Percentiles rank a stretch among this genome's conserved stretches.
Evolutionary conservation across 2,329 filamentous ascomycete genomes (phyloP).

Genomic region (Graphiopsis chlorocephala): DNA sequence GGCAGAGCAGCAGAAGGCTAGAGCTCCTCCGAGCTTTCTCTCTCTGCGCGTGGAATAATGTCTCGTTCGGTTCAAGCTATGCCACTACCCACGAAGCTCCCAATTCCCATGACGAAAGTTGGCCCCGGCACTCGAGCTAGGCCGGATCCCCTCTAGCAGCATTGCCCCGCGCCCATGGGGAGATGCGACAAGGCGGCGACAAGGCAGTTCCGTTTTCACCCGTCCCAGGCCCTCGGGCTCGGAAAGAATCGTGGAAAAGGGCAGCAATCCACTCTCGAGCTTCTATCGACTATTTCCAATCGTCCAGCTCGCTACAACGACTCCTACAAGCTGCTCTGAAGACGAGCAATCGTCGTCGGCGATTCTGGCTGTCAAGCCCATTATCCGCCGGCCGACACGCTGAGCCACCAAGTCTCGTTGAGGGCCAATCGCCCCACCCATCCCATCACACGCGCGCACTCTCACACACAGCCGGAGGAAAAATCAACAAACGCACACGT

Average conservation of each 20-base stretch:
- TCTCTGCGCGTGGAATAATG: not conserved
- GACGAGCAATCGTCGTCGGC: not conserved
- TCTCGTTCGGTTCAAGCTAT: slow-evolving; percentile 12
- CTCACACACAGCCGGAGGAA: not conserved
- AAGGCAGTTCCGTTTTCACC: slow-evolving; percentile 4
- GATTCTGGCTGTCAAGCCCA: not conserved
- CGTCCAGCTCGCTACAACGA: not conserved
- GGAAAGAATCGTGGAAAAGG: slow-evolving; percentile 10
- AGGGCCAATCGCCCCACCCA: slow-evolving; percentile 10
- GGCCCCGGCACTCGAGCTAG: not conserved
- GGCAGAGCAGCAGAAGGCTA: slow-evolving; percentile 4
- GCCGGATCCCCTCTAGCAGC: not conserved
- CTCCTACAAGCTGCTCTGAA: not conserved
- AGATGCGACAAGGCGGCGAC: not conserved
- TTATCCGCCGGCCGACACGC: slow-evolving; percentile 1
- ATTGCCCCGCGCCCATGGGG: slow-evolving; percentile 10
- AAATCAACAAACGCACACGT: slow-evolving; percentile 3
- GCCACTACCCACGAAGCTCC: not conserved
- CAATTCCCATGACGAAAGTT: slow-evolving; percentile 14
- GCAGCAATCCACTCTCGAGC: not conserved
- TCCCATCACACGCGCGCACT: not conserved
- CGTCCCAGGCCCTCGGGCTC: not conserved
- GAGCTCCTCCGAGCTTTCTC: not conserved
- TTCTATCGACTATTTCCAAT: not conserved
- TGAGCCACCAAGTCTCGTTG: slow-evolving; percentile 11